Percentiles rank a stretch among this genome's conserved stretches.
Evolutionary conservation across 2,329 filamentous ascomycete species (phyloP).

Genomic region (Nannizzia gypsea): DNA sequence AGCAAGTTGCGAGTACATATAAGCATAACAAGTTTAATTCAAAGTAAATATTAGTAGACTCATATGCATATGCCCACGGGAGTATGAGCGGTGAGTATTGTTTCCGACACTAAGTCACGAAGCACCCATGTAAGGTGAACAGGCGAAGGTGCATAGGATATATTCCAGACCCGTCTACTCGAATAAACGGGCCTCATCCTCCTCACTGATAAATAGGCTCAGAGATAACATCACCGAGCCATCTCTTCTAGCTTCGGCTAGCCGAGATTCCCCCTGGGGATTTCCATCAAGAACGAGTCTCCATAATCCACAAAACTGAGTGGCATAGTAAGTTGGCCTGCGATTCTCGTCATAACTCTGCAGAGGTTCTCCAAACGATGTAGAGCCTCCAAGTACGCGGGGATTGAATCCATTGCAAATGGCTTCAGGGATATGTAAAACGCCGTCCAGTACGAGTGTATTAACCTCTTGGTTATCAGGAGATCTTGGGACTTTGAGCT

Average conservation of each 20-base stretch:
- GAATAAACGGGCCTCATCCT: background rate
- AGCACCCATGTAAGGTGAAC: no score
- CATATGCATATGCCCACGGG: no score
- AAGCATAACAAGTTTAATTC: no score
- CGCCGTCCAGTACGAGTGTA: conserved; percentile 22
- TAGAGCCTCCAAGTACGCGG: background rate
- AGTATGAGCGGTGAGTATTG: no score
- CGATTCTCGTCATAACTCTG: background rate
- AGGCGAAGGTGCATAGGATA: no score
- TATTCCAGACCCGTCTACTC: no score
- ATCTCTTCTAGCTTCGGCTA: background rate
- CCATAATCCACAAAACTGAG: background rate
- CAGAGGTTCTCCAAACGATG: background rate
- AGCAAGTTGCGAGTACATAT: no score
- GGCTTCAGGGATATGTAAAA: conserved; percentile 26
- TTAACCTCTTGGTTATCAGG: conserved; percentile 16
- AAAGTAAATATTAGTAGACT: no score
- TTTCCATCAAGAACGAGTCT: background rate
- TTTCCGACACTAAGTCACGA: no score
- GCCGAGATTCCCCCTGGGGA: background rate
- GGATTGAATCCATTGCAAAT: conserved; percentile 24
- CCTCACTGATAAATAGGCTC: background rate
- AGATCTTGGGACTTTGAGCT: conserved; percentile 19
- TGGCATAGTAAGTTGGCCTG: background rate
- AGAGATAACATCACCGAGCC: background rate